Evolutionary conservation across 2,329 filamentous ascomycete genomes (phyloP).

Genomic region (Phialophora chinensis): DNA sequence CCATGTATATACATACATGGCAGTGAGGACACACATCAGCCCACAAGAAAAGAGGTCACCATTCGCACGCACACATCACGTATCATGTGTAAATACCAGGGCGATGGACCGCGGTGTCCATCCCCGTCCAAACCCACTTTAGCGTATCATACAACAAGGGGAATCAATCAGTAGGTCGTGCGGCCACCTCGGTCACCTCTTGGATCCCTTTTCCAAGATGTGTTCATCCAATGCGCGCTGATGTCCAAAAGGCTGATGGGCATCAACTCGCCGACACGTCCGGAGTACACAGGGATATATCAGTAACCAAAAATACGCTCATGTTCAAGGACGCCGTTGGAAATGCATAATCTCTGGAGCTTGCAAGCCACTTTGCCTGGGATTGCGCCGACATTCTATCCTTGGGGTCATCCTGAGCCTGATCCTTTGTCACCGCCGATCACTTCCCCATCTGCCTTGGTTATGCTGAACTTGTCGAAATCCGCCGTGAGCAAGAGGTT

Average conservation of each 20-base stretch:
- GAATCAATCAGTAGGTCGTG: background rate
- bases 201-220: background rate
- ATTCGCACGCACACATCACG: background rate
- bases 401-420: background rate
- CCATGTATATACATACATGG: background rate
- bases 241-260: background rate
- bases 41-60: background rate
- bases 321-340: background rate
- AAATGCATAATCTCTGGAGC: background rate
- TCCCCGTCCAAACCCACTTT: background rate
- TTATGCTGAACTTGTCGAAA: constrained; percentile 48
- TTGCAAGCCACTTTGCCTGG: background rate
- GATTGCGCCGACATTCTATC: background rate
- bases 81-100: background rate
- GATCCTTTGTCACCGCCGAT: constrained; percentile 38
- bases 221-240: background rate
- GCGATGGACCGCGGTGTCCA: background rate
- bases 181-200: background rate
- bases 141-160: background rate
- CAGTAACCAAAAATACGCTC: background rate
- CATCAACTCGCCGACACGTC: background rate
- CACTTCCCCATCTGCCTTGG: constrained; percentile 42
- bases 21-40: background rate
- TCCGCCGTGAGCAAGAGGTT: constrained; percentile 44
- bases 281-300: background rate